Evolutionary conservation across 306 rosid species (phyloP).

Genomic region (Acacia melanoxylon): DNA sequence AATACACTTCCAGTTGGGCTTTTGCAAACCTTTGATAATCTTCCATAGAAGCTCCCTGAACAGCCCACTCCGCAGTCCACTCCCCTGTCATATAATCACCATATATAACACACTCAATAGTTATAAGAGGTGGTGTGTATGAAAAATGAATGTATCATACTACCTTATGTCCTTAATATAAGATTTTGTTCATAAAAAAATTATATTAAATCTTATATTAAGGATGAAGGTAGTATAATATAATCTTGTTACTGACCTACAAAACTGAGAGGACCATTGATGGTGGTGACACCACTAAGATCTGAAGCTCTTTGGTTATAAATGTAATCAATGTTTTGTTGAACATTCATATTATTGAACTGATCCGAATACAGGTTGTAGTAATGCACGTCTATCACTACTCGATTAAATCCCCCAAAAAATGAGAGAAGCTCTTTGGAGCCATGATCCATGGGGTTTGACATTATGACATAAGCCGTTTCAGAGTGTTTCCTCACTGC

Average conservation of each 20-base stretch:
- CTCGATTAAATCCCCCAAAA: constrained; percentile 22
- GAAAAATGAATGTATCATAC: too few species aligned
- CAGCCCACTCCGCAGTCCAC: constrained; percentile 27
- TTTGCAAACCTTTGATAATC: constrained; percentile 37
- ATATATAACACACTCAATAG: too few species aligned
- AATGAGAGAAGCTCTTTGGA: constrained; percentile 48
- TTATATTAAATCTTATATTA: too few species aligned
- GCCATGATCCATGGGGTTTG: constrained; percentile 45
- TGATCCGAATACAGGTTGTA: constrained; percentile 29
- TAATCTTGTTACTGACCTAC: constrained; percentile 10
- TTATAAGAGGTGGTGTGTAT: too few species aligned
- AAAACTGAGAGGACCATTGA: constrained; percentile 40
- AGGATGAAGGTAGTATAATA: too few species aligned
- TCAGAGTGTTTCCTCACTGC: constrained; percentile 44
- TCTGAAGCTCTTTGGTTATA: constrained; percentile 42
- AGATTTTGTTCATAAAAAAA: too few species aligned
- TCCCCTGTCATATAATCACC: constrained; percentile 36
- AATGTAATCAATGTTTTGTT: constrained; percentile 47
- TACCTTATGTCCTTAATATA: too few species aligned
- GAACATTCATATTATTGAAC: constrained; percentile 34
- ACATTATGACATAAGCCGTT: constrained; percentile 46
- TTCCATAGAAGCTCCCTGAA: constrained; percentile 26
- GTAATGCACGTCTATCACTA: constrained; percentile 58
- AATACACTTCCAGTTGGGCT: constrained; percentile 46
- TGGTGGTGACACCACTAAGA: constrained; percentile 32